Percentiles rank a stretch among this genome's conserved stretches.
Conservation (phyloP, 176 grass and related monocot species). For the Carex cristatella region DNA sequence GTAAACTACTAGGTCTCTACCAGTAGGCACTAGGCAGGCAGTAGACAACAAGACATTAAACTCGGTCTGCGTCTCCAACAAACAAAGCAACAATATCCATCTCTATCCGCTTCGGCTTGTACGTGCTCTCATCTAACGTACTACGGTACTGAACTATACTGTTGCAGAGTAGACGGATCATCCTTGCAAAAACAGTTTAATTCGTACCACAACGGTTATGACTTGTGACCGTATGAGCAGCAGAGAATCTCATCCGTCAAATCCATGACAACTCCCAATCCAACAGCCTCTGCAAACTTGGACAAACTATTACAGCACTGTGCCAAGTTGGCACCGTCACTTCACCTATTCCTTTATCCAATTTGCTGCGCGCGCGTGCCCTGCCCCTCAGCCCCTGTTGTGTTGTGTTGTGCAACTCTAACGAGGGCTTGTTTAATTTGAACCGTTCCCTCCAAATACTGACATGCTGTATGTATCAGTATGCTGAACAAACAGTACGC, state of each 20-base stretch:
- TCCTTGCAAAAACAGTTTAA: neutral
- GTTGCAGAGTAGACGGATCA: neutral
- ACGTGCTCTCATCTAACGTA: neutral
- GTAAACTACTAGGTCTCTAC: no score
- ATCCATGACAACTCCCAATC: neutral
- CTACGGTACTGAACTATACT: neutral
- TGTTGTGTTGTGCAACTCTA: neutral
- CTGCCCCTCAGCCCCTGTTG: no score
- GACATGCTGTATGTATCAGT: neutral
- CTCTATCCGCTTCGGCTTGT: neutral
- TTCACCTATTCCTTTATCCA: neutral
- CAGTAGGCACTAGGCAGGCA: no score
- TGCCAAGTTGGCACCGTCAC: neutral
- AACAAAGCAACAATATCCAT: neutral
- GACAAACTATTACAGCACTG: neutral
- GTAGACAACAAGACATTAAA: neutral
- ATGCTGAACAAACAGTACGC: neutral
- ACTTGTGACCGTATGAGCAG: neutral
- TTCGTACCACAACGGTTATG: neutral
- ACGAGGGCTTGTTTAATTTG: neutral
- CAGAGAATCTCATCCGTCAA: neutral
- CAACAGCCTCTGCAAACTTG: neutral
- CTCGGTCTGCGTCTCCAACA: neutral
- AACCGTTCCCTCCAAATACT: neutral
- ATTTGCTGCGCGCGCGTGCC: neutral